A percentile compares a stretch with the other conserved stretches of the same genome.
Evolutionary conservation across 192 early-diverging fungal genomes (phyloP).

Genomic region (Spizellomyces sp.): DNA sequence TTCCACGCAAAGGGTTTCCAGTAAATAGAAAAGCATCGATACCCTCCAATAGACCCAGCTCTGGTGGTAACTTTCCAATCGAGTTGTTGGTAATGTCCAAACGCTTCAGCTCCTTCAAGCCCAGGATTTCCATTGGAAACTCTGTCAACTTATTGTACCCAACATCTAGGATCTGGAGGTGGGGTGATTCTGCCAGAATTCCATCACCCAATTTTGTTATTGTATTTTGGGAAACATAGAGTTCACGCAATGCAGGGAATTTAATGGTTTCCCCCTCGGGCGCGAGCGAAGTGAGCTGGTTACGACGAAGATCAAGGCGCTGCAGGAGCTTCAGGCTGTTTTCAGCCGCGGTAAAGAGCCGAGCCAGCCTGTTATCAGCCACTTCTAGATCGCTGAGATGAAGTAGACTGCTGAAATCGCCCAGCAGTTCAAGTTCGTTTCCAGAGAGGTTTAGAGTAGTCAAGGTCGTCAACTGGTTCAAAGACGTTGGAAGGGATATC

Average conservation of each 20-base stretch:
- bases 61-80: constrained; percentile 36
- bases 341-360: too few species aligned
- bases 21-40: constrained; percentile 14
- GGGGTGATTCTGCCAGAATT: constrained; percentile 8
- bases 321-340: too few species aligned
- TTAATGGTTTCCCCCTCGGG: neutral
- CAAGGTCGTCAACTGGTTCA: constrained; percentile 19
- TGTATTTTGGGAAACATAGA: constrained; percentile 25
- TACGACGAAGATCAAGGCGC: constrained; percentile 26
- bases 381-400: too few species aligned
- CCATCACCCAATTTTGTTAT: constrained; percentile 13
- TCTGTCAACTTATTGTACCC: constrained; percentile 41
- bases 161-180: constrained; percentile 46
- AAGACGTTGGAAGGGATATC: constrained; percentile 7
- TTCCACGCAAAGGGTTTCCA: constrained; percentile 39
- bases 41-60: constrained; percentile 24
- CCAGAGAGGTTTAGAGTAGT: neutral
- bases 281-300: neutral
- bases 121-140: constrained; percentile 37
- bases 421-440: too few species aligned
- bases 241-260: constrained; percentile 20
- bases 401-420: too few species aligned
- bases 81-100: constrained; percentile 48
- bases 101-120: constrained; percentile 40
- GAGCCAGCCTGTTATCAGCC: too few species aligned